Evolutionary conservation across 106 monocot species (phyloP).

Genomic region (Agapanthus africanus): DNA sequence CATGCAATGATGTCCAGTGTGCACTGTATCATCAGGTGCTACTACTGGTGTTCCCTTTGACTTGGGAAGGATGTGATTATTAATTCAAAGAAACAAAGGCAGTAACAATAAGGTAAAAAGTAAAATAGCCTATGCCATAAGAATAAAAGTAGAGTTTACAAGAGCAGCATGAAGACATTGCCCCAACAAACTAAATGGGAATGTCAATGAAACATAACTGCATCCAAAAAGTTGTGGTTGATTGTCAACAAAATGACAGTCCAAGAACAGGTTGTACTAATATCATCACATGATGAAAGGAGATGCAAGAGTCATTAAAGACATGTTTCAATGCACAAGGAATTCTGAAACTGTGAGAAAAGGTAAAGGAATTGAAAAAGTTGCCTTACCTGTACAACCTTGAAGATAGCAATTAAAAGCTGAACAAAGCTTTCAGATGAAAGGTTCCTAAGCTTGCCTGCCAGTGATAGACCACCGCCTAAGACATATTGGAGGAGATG

Average conservation of each 20-base stretch:
- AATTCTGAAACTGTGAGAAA: neutral
- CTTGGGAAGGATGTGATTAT: neutral
- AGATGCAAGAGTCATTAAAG: neutral
- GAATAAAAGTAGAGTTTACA: neutral
- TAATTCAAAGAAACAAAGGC: neutral
- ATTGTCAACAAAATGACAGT: neutral
- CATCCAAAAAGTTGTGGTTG: neutral
- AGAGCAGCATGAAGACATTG: neutral
- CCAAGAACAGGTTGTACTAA: neutral
- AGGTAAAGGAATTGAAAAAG: neutral
- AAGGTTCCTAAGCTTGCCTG: conserved; percentile 81
- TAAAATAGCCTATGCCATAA: neutral
- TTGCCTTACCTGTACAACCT: conserved; percentile 71
- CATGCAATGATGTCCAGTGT: no score
- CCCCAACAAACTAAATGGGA: neutral
- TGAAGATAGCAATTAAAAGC: conserved; percentile 86
- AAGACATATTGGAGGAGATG: conserved; percentile 9
- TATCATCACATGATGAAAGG: neutral
- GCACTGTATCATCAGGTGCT: no score
- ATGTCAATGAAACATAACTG: neutral
- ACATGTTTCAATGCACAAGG: neutral
- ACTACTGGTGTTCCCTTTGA: no score
- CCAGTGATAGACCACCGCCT: conserved; percentile 81
- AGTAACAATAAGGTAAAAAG: neutral
- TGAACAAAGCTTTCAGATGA: conserved; percentile 91